Base-by-base conservation (phyloP, 1,139 yeast genomes). In the Ashbya aceris region DNA sequence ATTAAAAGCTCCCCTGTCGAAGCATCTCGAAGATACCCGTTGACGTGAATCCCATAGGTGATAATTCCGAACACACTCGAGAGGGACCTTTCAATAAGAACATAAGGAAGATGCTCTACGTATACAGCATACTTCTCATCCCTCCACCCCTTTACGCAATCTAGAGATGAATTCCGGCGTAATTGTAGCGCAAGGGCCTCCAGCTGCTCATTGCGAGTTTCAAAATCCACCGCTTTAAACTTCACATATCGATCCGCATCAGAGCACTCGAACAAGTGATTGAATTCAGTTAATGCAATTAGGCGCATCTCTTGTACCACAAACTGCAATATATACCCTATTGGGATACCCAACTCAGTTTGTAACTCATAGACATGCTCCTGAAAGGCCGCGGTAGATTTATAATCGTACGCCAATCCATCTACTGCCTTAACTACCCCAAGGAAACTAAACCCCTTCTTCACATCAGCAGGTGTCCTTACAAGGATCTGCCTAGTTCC, bases 41-140 rank as follows among this genome's bases (percentile, higher is more conserved):
- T 82, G 36, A 87, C 70, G 60, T 91, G 97, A 4, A 81, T 81
- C 1, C 98, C 98, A 58, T 87, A 87, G 41, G 95, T 86, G 0
- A 82, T 78, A 12, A 91, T 81, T 0, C 98, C 98, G 36, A 89
- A 60, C 5, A 86, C 62, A 1, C 85, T 83, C 8, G 95, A 76
- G 41, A 86, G 76, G 0, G 96, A 80, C 38, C 98, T 69, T 60
- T 91, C 98, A 2, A 87, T 61, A 5, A 70, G 65, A 50, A 86
- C 62, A 55, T 89, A 91, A 0, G 84, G 82, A 8, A 65, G 65
- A 0, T 66, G 52, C 0, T 82, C 77, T 45, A 73, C 71, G 62
- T 79, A 85, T 4, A 89, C 76, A 0, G 81, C 71, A 61, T 86
- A 91, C 33, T 76, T 69, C 62, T 91, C 98, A 58, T 83, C 63